These are phyloP conservation scores for Kurtzmaniella natalensis DNA, from an alignment of 1,139 yeast species.

Conservation along the genomic window DNA sequence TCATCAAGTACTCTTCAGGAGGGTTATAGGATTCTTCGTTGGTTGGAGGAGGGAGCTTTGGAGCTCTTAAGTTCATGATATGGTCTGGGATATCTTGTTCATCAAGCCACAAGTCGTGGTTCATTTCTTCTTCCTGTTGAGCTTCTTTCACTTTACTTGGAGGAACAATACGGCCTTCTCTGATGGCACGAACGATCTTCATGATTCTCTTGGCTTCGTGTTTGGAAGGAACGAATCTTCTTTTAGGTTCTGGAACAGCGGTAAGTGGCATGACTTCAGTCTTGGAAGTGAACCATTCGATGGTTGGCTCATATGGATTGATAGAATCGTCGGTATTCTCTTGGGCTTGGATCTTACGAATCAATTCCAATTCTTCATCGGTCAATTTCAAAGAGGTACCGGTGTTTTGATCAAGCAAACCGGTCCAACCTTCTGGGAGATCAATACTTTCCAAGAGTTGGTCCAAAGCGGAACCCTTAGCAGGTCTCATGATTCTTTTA, in stretches of 20 bases:
- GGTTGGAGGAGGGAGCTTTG: conserved; percentile 93
- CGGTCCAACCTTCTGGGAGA: conserved; percentile 98
- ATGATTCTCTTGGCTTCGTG: conserved; percentile 94
- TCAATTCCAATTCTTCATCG: conserved; percentile 86
- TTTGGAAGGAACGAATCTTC: conserved; percentile 94
- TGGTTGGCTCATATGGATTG: conserved; percentile 89
- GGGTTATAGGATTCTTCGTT: conserved; percentile 97
- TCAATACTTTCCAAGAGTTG: conserved; percentile 85
- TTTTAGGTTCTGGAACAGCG: conserved; percentile 94
- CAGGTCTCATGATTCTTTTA: conserved; percentile 97
- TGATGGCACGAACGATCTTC: conserved; percentile 93
- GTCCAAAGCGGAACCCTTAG: conserved; percentile 92
- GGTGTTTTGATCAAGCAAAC: conserved; percentile 83
- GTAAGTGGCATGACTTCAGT: conserved; percentile 88
- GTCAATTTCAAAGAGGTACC: conserved; percentile 84
- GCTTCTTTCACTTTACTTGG: conserved; percentile 54
- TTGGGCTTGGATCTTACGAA: conserved; percentile 79
- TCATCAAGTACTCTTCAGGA: conserved; percentile 86
- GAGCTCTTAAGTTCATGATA: conserved; percentile 90
- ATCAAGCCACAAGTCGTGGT: conserved; percentile 84
- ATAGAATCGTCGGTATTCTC: conserved; percentile 77
- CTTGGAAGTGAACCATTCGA: conserved; percentile 91
- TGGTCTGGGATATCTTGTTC: conserved; percentile 57
- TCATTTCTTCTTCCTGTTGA: conserved; percentile 44
- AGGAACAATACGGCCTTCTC: conserved; percentile 91